A percentile compares a stretch with the other conserved stretches of the same genome.
Conservation (phyloP, 2,329 filamentous ascomycete genomes). For the Xylariaceae sp. region DNA sequence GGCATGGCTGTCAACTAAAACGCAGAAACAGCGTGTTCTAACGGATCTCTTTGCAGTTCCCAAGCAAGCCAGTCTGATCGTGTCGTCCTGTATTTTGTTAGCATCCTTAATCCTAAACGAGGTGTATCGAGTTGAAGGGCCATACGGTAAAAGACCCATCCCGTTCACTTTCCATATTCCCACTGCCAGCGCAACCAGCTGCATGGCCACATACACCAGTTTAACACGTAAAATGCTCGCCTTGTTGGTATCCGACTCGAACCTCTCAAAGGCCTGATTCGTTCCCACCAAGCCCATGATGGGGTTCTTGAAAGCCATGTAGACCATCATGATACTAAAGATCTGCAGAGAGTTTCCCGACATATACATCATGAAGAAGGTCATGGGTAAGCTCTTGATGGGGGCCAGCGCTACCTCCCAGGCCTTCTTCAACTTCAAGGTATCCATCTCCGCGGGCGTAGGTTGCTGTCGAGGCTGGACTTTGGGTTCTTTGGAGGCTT, state of each 20-base stretch:
- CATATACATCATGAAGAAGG: slow-evolving; percentile 99
- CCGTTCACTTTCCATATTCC: slow-evolving; percentile 95
- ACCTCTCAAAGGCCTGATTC: slow-evolving; percentile 82
- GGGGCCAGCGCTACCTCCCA: slow-evolving; percentile 96
- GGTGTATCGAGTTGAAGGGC: slow-evolving; percentile 22
- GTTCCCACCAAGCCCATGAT: slow-evolving; percentile 77
- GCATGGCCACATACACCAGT: slow-evolving; percentile 79
- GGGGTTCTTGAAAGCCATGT: slow-evolving; percentile 97
- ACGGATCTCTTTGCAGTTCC: slow-evolving; percentile 68
- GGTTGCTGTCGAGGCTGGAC: slow-evolving; percentile 57
- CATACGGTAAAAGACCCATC: slow-evolving; percentile 90
- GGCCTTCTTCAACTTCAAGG: slow-evolving; percentile 94
- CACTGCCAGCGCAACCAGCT: slow-evolving; percentile 73
- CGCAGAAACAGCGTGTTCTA: slow-evolving; percentile 61
- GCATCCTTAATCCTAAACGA: slow-evolving; percentile 11
- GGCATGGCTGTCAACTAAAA: slow-evolving; percentile 36
- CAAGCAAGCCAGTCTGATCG: slow-evolving; percentile 96
- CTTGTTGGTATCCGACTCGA: slow-evolving; percentile 76
- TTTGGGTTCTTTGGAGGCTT: slow-evolving; percentile 46
- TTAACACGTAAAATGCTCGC: slow-evolving; percentile 75
- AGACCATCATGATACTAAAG: slow-evolving; percentile 99
- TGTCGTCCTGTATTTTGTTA: slow-evolving; percentile 63
- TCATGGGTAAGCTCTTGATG: slow-evolving; percentile 94
- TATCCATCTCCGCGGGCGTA: slow-evolving; percentile 82
- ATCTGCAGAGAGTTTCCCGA: slow-evolving; percentile 97